Percentiles rank a stretch among this genome's conserved stretches.
Conservation (phyloP, 2,329 filamentous ascomycete genomes). For the Sporothrix brasiliensis region DNA sequence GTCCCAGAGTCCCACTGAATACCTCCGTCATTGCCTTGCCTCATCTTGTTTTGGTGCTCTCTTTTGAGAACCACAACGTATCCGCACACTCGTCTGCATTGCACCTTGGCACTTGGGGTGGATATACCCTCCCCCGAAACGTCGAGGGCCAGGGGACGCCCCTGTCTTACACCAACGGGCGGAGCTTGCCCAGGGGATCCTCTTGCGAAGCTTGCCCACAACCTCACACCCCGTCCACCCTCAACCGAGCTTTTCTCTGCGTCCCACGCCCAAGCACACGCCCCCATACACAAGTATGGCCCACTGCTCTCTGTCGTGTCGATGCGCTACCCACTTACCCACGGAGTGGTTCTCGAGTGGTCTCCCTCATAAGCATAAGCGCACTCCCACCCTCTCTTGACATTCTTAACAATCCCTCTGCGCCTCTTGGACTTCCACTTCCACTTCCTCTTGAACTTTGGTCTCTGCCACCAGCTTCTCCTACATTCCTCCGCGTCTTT, state of each 20-base stretch:
- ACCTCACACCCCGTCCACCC: constrained; percentile 18
- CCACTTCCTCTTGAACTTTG: constrained; percentile 21
- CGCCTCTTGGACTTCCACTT: constrained; percentile 23
- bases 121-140: constrained; percentile 13
- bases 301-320: constrained; percentile 1
- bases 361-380: constrained; percentile 28
- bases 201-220: constrained; percentile 24
- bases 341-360: constrained; percentile 12
- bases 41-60: neutral
- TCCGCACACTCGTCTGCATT: constrained; percentile 27
- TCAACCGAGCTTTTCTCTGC: constrained; percentile 10
- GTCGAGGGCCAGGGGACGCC: constrained; percentile 22
- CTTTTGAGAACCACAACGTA: neutral
- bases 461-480: constrained; percentile 17
- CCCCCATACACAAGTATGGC: constrained; percentile 2
- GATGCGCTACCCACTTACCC: constrained; percentile 12
- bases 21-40: constrained; percentile 6
- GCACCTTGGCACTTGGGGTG: constrained; percentile 28
- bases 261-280: constrained; percentile 7
- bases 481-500: constrained; percentile 25
- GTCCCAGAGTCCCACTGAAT: constrained; percentile 5
- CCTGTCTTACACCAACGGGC: constrained; percentile 31
- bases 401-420: constrained; percentile 28
- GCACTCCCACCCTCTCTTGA: constrained; percentile 17
- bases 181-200: constrained; percentile 29